Base-by-base conservation (phyloP, 2,329 filamentous ascomycete species). In the Penicillium sp. region DNA sequence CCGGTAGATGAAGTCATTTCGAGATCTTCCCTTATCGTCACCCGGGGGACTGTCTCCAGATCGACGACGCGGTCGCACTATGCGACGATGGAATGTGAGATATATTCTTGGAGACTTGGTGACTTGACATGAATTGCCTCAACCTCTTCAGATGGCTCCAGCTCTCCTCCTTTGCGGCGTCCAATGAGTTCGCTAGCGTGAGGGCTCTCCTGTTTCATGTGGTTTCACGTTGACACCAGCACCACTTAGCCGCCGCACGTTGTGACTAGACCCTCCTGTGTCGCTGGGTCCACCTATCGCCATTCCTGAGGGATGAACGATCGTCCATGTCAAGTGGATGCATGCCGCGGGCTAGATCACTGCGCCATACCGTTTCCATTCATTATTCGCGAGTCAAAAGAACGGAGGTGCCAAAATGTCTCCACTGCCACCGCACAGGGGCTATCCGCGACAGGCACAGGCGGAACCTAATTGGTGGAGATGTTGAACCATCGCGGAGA, bases 291-390 rank as follows among this genome's bases (percentile, higher is more conserved):
- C 49, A 55, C 49, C 45, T 13, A 42, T 42, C 7, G 15, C 39
- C 39, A n/a, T n/a, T 23, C 9, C n/a, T 49, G 45, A 58, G 53
- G 53, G 53, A 58, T 58, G 56, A 45, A 16, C 10, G 42, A 56
- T 56, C 47, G 34, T 26, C 43, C 31, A 52, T 21, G 13, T 39
- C 28, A 23, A 26, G 47, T 45, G 51, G 41, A 48, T 38, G 34
- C 42, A 18, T 36, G 33, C 31, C 39, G 12, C 42, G 50, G 50
- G 33, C 53, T 49, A 45, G 29, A 48, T 36, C 36, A n/a, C 41
- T 23, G 28, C 28, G 13, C n/a, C 23, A 12, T 21, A 21, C 18
- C 18, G 18, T 21, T 21, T 21, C 18, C 18, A 21, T 21, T 21
- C 18, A 21, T 21, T 21, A 21, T 21, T 21, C 18, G 18, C 9